Base-by-base conservation (phyloP, 2,329 filamentous ascomycete species). In the Fusarium sp. region DNA sequence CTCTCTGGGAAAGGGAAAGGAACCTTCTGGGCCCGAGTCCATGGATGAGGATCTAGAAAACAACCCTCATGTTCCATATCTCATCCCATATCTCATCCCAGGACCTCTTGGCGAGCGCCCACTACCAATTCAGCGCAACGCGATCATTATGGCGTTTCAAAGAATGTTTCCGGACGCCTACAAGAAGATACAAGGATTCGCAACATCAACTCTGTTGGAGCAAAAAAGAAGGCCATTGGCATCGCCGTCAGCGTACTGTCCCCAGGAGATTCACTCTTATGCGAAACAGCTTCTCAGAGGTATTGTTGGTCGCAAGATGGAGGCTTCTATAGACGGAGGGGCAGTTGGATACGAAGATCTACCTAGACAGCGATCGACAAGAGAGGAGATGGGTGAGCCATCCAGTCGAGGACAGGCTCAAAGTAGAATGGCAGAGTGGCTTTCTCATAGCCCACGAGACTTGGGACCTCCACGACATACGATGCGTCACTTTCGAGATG, bases 131-230 rank as follows among this genome's bases (percentile, higher is more conserved):
- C 66, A 62, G 15, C 30, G n/a, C 22, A 15, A 20, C 14, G 35
- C 59, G 11, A 14, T 71, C 3, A 55, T 43, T 7, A 13, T 30
- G 4, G 65, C 58, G 0, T 19, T 57, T 8, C 49, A 48, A 10
- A 55, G 70, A 13, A 46, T 53, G 1, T 65, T 48, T 11, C 50
- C 54, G 1, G 10, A 48, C 8, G 40, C 39, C 9, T 56, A 30
- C 27, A 60, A 23, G 27, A 17, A 6, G 25, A 22, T 30, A 20
- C 13, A 14, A 1, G 67, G 61, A 7, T 9, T 17, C 8, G 17
- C 44, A 11, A 30, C 49, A 6, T 55, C 40, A 9, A 71, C 68
- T n/a, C 30, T 67, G 4, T 37, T 70, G 7, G 68, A 71, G 32
- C 49, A 71, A 35, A 41, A 45, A 1, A 49, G 67, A 33, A 8